phyloP scores from a whole-genome alignment of 2,329 filamentous ascomycete species.

The Rosellinia necatrix region DNA sequence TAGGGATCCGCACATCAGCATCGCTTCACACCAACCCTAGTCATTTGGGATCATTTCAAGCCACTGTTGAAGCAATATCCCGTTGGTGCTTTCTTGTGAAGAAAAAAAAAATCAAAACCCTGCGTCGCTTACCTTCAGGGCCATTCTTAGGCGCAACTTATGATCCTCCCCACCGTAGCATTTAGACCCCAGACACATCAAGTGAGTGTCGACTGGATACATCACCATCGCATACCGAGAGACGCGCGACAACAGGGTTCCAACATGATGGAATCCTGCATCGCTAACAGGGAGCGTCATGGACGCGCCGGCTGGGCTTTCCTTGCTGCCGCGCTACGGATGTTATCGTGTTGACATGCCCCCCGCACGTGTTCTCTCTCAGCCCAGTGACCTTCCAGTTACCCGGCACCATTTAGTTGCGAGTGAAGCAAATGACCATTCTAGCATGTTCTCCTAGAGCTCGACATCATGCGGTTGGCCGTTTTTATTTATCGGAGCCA shows the following conservation, averaged over 20 bases:
- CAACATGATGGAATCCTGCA: constrained; percentile 4
- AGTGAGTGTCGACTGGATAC: constrained; percentile 14
- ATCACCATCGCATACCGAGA: background rate
- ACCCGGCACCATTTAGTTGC: constrained; percentile 4
- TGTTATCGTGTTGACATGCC: constrained; percentile 8
- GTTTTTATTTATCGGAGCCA: background rate
- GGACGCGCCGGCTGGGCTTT: background rate
- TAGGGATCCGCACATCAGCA: constrained; percentile 9
- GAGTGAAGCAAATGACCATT: background rate
- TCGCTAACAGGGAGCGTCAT: background rate
- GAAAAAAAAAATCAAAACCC: too few relatives aligned
- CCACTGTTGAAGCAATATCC: constrained; percentile 2
- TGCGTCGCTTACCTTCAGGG: constrained; percentile 1
- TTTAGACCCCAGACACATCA: constrained; percentile 17
- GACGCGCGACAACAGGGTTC: constrained; percentile 5
- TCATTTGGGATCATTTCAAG: constrained; percentile 2
- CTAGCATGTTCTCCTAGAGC: background rate
- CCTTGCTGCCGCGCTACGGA: constrained; percentile 1
- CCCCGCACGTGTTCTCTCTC: constrained; percentile 3
- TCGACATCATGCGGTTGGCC: background rate
- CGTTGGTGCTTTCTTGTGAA: too few relatives aligned
- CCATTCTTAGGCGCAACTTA: constrained; percentile 8
- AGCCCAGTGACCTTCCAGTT: background rate
- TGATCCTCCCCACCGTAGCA: constrained; percentile 17
- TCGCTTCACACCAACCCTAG: background rate